phyloP scores from a whole-genome alignment of 1,284 basidiomycete species.

The Leccinum huronense region DNA sequence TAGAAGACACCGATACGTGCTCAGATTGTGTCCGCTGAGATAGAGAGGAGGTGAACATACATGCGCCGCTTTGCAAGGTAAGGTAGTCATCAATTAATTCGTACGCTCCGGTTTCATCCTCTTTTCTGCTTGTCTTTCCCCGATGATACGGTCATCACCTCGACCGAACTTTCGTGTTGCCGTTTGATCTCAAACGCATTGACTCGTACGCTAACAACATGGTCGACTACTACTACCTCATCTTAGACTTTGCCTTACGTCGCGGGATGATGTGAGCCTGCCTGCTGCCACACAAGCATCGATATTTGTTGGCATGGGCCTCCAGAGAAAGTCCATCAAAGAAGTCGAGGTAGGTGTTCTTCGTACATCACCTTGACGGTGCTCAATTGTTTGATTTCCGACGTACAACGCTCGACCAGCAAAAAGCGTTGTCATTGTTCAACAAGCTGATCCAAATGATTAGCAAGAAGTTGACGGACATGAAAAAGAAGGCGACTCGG shows the following conservation, averaged over 20 bases:
- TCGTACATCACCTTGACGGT: not conserved
- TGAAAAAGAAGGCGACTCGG: conserved; percentile 68
- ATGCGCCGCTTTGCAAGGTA: conserved; percentile 37
- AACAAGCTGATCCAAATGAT: conserved; percentile 90
- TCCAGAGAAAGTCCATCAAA: conserved; percentile 91
- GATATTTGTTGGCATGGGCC: conserved; percentile 84
- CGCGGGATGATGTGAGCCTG: conserved; percentile 60
- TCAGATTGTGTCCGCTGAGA: too few relatives aligned
- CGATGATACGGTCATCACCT: conserved; percentile 45
- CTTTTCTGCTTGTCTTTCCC: not conserved
- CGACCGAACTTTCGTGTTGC: conserved; percentile 74
- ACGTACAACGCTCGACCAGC: conserved; percentile 2
- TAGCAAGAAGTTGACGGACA: conserved; percentile 72
- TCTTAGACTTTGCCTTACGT: conserved; percentile 86
- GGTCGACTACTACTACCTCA: conserved; percentile 95
- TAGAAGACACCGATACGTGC: conserved; percentile 87
- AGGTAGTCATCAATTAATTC: conserved; percentile 12
- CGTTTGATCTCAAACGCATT: conserved; percentile 95
- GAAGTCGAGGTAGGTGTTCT: conserved; percentile 69
- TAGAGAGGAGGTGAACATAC: too few relatives aligned
- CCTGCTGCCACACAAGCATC: conserved; percentile 81
- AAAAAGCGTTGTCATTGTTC: conserved; percentile 88
- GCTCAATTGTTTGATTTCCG: conserved; percentile 10
- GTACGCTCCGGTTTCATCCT: not conserved
- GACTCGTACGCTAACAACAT: conserved; percentile 95